phyloP scores from a whole-genome alignment of 768 basidiomycete species.

The Pholiota molesta region DNA sequence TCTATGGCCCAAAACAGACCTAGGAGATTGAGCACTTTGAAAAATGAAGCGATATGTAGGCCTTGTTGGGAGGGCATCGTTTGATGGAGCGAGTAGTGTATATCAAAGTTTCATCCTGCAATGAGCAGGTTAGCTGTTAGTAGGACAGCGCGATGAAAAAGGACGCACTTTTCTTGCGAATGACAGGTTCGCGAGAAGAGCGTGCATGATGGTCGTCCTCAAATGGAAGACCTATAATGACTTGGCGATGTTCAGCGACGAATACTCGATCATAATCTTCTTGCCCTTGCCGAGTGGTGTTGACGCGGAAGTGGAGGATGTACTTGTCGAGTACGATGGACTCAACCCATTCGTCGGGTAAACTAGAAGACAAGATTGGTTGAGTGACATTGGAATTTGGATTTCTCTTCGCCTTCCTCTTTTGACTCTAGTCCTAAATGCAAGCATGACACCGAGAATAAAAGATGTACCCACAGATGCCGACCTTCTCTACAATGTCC shows the following conservation, averaged over 20 bases:
- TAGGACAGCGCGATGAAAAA: background rate
- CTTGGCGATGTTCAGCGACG: conserved; percentile 97
- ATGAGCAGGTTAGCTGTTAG: background rate
- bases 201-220: no score
- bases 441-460: no score
- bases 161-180: conserved; percentile 77
- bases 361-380: conserved; percentile 54
- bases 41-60: conserved; percentile 87
- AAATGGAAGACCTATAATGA: conserved; percentile 98
- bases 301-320: conserved; percentile 83
- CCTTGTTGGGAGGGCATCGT: conserved; percentile 89
- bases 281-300: conserved; percentile 77
- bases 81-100: conserved; percentile 93
- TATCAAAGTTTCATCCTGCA: conserved; percentile 86
- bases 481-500: conserved; percentile 72
- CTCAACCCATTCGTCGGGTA: conserved; percentile 77
- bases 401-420: no score
- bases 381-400: background rate
- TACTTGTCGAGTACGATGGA: conserved; percentile 71
- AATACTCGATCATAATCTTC: conserved; percentile 87
- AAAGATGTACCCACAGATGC: conserved; percentile 56
- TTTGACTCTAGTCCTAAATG: no score
- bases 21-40: conserved; percentile 92
- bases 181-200: conserved; percentile 87
- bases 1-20: conserved; percentile 82